Evolutionary conservation across 345 rosid genomes (phyloP).

Genomic region (Pistacia atlantica): DNA sequence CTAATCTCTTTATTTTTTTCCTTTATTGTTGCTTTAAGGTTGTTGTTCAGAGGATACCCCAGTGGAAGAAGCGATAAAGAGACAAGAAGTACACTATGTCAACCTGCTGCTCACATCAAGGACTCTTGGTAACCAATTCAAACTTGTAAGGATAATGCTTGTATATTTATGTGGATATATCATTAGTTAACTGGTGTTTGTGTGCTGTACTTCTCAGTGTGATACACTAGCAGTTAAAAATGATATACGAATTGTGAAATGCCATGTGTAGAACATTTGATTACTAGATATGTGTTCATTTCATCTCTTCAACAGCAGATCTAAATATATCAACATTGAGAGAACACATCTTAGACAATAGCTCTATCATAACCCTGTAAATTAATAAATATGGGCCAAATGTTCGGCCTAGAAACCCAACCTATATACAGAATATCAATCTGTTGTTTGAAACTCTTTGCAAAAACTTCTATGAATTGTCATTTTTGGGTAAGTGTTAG

Average conservation of each 20-base stretch:
- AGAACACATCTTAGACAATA: background rate
- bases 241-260: background rate
- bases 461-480: no score
- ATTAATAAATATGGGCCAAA: no score
- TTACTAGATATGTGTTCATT: background rate
- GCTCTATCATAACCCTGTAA: background rate
- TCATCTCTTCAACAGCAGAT: background rate
- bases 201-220: background rate
- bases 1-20: background rate
- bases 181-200: background rate
- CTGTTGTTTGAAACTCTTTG: no score
- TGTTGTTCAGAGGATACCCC: conserved; percentile 83
- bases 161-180: background rate
- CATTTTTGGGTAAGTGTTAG: no score
- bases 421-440: no score
- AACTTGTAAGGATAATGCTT: conserved; percentile 1
- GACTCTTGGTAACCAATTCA: conserved; percentile 1
- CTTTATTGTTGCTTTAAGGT: conserved; percentile 43
- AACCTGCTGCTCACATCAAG: background rate
- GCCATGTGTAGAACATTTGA: background rate
- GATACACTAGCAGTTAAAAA: background rate
- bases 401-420: no score
- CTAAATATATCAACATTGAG: background rate
- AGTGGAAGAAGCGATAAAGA: conserved; percentile 73
- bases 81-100: background rate